Percentiles rank a stretch among this genome's conserved stretches.
phyloP scores from a whole-genome alignment of 352 stramenopile species.

The Globisporangium cylindrosporum region DNA sequence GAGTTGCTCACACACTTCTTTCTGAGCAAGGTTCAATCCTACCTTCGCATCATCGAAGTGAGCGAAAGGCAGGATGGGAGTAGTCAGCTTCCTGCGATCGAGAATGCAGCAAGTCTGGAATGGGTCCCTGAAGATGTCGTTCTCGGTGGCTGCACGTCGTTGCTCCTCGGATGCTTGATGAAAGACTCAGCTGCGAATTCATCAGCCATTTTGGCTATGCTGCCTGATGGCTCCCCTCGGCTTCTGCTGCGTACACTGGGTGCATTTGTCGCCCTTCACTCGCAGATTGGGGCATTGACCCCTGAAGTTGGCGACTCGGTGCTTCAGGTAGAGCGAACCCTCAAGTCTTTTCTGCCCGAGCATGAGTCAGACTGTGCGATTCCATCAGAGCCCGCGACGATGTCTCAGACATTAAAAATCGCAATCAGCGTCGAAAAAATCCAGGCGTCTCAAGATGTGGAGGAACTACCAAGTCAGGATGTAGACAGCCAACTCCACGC shows the following conservation, averaged over 20 bases:
- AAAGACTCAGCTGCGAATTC: conserved; percentile 39
- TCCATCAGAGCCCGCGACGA: neutral
- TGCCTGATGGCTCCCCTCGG: conserved; percentile 45
- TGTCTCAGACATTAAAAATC: neutral
- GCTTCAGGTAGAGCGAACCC: conserved; percentile 60
- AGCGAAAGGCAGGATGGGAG: conserved; percentile 19
- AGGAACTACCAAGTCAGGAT: neutral
- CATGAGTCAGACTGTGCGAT: neutral
- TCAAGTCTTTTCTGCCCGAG: conserved; percentile 35
- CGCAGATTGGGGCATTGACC: conserved; percentile 72
- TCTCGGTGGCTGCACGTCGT: conserved; percentile 58
- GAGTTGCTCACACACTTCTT: conserved; percentile 55
- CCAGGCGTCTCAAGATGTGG: neutral
- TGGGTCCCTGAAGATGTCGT: conserved; percentile 77
- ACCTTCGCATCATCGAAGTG: conserved; percentile 42
- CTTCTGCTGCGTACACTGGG: conserved; percentile 53
- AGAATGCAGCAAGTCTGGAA: conserved; percentile 24
- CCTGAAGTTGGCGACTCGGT: conserved; percentile 61
- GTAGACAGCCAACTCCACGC: neutral
- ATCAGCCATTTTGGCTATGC: conserved; percentile 27
- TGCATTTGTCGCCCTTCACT: conserved; percentile 72
- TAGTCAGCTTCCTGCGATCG: conserved; percentile 3
- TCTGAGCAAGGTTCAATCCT: conserved; percentile 49
- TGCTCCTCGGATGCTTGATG: conserved; percentile 77
- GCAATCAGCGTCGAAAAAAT: neutral